phyloP scores from a whole-genome alignment of 805 yeast genomes.

The Lipomyces mesembrius region DNA sequence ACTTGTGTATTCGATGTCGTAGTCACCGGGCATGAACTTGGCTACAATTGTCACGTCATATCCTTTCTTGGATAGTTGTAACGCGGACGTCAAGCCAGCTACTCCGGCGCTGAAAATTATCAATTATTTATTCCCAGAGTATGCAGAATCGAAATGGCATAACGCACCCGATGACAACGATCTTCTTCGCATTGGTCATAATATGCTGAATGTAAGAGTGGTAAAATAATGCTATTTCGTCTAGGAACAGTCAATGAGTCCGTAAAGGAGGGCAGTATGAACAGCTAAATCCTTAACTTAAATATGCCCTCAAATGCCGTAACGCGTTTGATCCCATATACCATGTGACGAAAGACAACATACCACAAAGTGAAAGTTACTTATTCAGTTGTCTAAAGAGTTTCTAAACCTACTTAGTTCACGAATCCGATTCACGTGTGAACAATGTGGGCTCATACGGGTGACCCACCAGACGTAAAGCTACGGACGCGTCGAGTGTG shows the following conservation, averaged over 20 bases:
- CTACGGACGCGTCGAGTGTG: background rate
- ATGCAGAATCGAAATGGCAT: background rate
- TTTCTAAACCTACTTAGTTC: too few relatives aligned
- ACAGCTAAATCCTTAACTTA: background rate
- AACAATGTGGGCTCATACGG: too few relatives aligned
- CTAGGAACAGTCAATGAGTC: background rate
- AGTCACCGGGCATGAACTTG: slow-evolving; percentile 77
- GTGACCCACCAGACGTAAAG: too few relatives aligned
- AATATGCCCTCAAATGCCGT: too few relatives aligned
- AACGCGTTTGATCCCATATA: background rate
- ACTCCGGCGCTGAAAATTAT: slow-evolving; percentile 54
- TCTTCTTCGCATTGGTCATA: slow-evolving; percentile 16
- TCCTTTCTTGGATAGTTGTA: slow-evolving; percentile 49
- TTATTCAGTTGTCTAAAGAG: too few relatives aligned
- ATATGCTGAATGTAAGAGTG: background rate
- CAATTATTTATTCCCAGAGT: background rate
- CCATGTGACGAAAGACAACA: background rate
- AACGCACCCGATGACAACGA: slow-evolving; percentile 25
- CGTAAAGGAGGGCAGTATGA: background rate
- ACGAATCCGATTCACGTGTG: too few relatives aligned
- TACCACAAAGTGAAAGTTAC: too few relatives aligned
- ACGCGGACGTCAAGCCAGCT: slow-evolving; percentile 60
- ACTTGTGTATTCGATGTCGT: slow-evolving; percentile 71
- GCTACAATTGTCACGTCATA: slow-evolving; percentile 63
- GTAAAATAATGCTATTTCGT: background rate